Conservation (phyloP, 192 early-diverging fungal genomes). For the Mortierella antarctica region DNA sequence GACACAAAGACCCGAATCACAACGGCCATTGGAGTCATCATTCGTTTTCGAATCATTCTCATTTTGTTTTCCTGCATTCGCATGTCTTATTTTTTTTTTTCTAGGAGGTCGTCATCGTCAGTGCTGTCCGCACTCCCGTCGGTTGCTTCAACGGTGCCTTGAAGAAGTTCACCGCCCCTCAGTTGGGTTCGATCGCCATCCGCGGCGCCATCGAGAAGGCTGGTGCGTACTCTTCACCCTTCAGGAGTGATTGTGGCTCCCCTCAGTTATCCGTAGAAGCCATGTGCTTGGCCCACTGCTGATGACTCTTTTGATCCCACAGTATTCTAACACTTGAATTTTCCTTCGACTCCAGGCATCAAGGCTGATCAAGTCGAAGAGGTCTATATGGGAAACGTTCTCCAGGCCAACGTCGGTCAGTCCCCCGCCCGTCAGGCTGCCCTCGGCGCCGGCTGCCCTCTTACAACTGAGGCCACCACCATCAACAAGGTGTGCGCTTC, state of each 20-base stretch:
- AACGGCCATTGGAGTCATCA: background rate
- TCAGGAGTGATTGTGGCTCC: background rate
- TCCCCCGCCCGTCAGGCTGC: slow-evolving; percentile 94
- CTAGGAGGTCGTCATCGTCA: slow-evolving; percentile 69
- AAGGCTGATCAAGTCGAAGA: slow-evolving; percentile 89
- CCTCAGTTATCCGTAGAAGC: background rate
- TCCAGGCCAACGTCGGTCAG: slow-evolving; percentile 90
- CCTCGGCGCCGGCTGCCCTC: slow-evolving; percentile 82
- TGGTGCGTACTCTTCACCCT: slow-evolving; percentile 58
- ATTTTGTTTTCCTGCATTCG: background rate
- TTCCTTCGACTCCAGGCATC: slow-evolving; percentile 59
- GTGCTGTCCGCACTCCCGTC: slow-evolving; percentile 91
- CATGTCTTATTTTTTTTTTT: slow-evolving; percentile 1
- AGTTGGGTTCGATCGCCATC: slow-evolving; percentile 89
- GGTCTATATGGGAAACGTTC: slow-evolving; percentile 95
- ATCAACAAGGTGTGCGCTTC: slow-evolving; percentile 99
- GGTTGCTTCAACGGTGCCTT: slow-evolving; percentile 92
- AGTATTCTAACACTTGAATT: background rate
- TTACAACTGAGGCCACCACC: slow-evolving; percentile 91
- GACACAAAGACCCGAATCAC: background rate
- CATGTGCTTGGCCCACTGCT: background rate
- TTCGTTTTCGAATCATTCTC: background rate
- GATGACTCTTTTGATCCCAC: slow-evolving; percentile 1
- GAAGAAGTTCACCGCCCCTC: slow-evolving; percentile 82
- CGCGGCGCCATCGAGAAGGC: slow-evolving; percentile 86